Base-by-base conservation (phyloP, 441 rosid species). In the Flueggea neowawraea region DNA sequence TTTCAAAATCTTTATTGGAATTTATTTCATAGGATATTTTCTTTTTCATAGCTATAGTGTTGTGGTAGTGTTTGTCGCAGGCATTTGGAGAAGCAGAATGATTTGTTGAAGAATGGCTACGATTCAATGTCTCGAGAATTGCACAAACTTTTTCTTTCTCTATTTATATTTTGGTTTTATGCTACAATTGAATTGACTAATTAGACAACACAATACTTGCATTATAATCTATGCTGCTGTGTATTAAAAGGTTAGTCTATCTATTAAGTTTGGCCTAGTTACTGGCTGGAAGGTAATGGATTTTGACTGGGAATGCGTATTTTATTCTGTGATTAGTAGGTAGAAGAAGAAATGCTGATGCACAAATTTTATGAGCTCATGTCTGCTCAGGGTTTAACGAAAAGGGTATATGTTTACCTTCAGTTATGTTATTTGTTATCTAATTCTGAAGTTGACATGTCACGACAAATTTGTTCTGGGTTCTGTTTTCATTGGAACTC, bases 291-390 rank as follows among this genome's bases (percentile, higher is more conserved):
- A 10, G 50, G 50, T 47, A 4, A 14, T 47, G 14, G 9, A 47
- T 10, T 47, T 47, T 10, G n/a, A 14, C 14, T 10, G 14, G 14
- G 4, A 43, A 6, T 43, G 12, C 12, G 1, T 43, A 43, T 47
- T 47, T 9, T 47, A 2, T 16, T 58, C 61, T 6, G 4, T 39
- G 45, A 31, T 62, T 70, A 69, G 62, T 73, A 91, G 94, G 90
- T 85, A 51, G 96, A 86, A 70, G 90, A 91, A 65, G 85, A 85
- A 70, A 86, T 85, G 90, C 63, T 86, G 71, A 86, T 88, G 97
- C n/a, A n/a, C 57, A 91, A 91, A 69, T 84, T 86, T 71, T 82
- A 64, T 53, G 84, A 83, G 59, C 68, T 91, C 68, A 77, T 78
- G 89, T n/a, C 63, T 62, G 66, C 80, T 41, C 83, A 80, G 9